Evolutionary conservation across 164 flowering plant genomes (phyloP).

Genomic region (Tetracentron sinense): DNA sequence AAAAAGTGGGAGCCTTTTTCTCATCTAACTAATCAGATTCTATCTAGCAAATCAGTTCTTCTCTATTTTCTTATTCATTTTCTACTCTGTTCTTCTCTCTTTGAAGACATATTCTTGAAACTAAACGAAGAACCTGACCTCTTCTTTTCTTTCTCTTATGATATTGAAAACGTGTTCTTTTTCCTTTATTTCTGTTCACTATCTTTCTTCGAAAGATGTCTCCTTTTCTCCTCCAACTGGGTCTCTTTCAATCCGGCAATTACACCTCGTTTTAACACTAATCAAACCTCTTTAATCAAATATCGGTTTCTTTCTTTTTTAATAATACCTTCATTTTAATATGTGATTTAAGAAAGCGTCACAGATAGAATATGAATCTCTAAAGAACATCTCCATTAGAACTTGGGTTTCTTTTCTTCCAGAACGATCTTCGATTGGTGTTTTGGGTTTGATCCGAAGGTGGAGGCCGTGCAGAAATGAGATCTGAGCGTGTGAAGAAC

Average conservation of each 20-base stretch:
- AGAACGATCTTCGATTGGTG: not conserved
- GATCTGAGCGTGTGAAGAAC: conserved; percentile 22
- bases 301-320: not conserved
- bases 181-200: conserved; percentile 5
- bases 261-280: not conserved
- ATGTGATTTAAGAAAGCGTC: not conserved
- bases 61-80: not conserved
- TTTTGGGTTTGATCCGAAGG: conserved; percentile 8
- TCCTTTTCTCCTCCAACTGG: conserved; percentile 42
- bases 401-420: conserved; percentile 1
- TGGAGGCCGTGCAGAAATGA: conserved; percentile 38
- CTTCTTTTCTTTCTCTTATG: conserved; percentile 8
- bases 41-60: not conserved
- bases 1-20: conserved; percentile 7
- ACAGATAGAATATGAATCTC: not conserved
- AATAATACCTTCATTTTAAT: not conserved
- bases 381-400: not conserved
- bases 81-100: conserved; percentile 23
- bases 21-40: conserved; percentile 6
- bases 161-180: too few relatives aligned
- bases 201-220: conserved; percentile 26
- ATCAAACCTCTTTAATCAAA: conserved; percentile 3
- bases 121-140: conserved; percentile 25
- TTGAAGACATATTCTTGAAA: conserved; percentile 16
- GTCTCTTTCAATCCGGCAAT: conserved; percentile 18